Percentiles rank a stretch among this genome's conserved stretches.
Conservation (phyloP, 1,284 basidiomycete species). For the Naganishia cerealis region DNA sequence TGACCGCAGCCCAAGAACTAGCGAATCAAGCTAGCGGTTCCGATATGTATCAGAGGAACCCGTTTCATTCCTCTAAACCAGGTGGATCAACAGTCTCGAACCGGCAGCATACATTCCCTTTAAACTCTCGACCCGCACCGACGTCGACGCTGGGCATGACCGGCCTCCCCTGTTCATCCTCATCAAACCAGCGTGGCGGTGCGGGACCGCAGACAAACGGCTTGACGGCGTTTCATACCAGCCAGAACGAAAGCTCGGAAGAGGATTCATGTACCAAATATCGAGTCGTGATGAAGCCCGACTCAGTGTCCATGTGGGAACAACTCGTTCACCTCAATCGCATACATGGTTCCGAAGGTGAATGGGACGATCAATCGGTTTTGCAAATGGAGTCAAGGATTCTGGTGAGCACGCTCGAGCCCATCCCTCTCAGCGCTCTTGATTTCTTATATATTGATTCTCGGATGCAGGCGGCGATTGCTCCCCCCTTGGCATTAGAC, state of each 20-base stretch:
- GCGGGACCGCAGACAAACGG: slow-evolving; percentile 20
- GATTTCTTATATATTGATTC: background rate
- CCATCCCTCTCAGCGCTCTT: background rate
- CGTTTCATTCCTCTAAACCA: slow-evolving; percentile 11
- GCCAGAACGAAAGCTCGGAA: slow-evolving; percentile 5
- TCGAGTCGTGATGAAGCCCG: slow-evolving; percentile 54
- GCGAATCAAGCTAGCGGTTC: slow-evolving; percentile 27
- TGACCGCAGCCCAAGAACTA: slow-evolving; percentile 25
- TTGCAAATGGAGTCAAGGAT: slow-evolving; percentile 54
- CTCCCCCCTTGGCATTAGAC: slow-evolving; percentile 53
- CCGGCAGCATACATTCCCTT: background rate
- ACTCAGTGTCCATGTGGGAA: slow-evolving; percentile 50
- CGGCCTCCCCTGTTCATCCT: slow-evolving; percentile 15
- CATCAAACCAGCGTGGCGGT: slow-evolving; percentile 2
- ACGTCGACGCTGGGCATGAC: slow-evolving; percentile 17
- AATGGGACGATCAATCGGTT: slow-evolving; percentile 50
- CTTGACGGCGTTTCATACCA: slow-evolving; percentile 6
- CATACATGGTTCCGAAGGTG: slow-evolving; percentile 44
- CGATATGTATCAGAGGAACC: slow-evolving; percentile 19
- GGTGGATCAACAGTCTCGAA: background rate
- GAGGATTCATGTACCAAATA: slow-evolving; percentile 42
- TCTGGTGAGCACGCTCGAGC: slow-evolving; percentile 42
- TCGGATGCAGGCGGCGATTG: slow-evolving; percentile 50
- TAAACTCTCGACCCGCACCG: slow-evolving; percentile 20
- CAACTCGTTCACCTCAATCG: slow-evolving; percentile 50